Evolutionary conservation across 257 asterid species (phyloP), one percentile per base, ranked within the genome.

Genomic region (Ajuga chamaepitys): DNA sequence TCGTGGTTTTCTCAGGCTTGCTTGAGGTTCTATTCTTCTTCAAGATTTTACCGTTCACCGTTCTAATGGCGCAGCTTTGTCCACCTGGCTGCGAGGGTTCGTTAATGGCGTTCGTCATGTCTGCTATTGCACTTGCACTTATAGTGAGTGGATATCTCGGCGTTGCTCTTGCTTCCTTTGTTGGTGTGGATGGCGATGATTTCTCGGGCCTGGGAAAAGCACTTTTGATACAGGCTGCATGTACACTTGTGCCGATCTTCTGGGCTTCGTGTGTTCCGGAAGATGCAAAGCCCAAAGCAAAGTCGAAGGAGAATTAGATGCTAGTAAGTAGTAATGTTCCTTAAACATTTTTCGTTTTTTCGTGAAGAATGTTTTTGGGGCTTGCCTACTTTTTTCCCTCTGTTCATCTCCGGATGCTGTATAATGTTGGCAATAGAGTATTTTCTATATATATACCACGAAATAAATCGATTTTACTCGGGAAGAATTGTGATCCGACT

Each of bases 71-170:
- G 0, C 84, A 86, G 61, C 91, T 85, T 13, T 94, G 99, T 34
- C 98, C 99, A 1, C 82, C 84, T 0, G 98, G 99, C n/a, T 86
- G 87, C 7, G 99, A 90, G 71, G 99, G 99, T 10, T 94, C 99
- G 2, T 82, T 90, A 1, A 90, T 94, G 98, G 97, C 99, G 1
- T 86, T 94, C 61, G 89, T 81, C 35, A 88, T 82, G 95, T 94
- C 98, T 2, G 93, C 93, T 34, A 70, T 85, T 4, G 96, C 98
- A 0, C 80, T 94, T 21, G 86, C 99, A 0, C 24, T 94, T 48
- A 87, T 90, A 12, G 70, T 86, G 53, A 91, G 98, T 4, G 99
- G 98, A 2, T 94, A 88, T 60, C 65, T 94, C 1, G 99, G 99
- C 0, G 99, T 94, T 42, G 91, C 83, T 0, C 82, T 94, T 35